Percentiles rank a stretch among this genome's conserved stretches.
Evolutionary conservation across 306 rosid species (phyloP).

Genomic region (Abrus pulchellus): DNA sequence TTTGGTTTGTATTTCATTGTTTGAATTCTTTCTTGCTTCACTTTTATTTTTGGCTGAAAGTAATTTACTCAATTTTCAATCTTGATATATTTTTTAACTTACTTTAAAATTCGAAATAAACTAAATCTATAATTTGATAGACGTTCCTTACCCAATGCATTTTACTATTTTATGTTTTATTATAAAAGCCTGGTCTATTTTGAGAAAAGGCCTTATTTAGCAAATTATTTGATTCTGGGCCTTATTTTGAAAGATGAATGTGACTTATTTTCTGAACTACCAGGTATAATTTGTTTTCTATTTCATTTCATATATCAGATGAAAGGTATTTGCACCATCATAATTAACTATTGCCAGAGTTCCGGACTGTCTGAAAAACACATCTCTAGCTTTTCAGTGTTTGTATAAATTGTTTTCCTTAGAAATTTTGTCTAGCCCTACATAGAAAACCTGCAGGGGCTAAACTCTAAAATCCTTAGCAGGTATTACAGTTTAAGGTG

Average conservation of each 20-base stretch:
- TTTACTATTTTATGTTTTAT: neutral
- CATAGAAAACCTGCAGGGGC: slow-evolving; percentile 22
- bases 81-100: neutral
- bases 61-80: neutral
- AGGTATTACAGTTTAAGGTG: slow-evolving; percentile 16
- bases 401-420: neutral
- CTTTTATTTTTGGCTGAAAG: neutral
- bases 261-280: slow-evolving; percentile 6
- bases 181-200: neutral
- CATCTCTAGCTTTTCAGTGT: neutral
- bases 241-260: slow-evolving; percentile 13
- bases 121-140: neutral
- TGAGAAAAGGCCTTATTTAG: neutral
- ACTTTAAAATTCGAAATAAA: slow-evolving; percentile 18
- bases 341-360: neutral
- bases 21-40: slow-evolving; percentile 16
- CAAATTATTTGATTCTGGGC: neutral
- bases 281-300: slow-evolving; percentile 2
- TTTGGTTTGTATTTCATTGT: slow-evolving; percentile 8
- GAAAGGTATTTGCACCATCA: neutral
- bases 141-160: slow-evolving; percentile 6
- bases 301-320: slow-evolving; percentile 11
- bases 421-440: slow-evolving; percentile 21
- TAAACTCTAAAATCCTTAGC: slow-evolving; percentile 19
- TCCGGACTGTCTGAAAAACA: neutral